phyloP scores from a whole-genome alignment of 495 filamentous ascomycete species.

The Geopyxis carbonaria region DNA sequence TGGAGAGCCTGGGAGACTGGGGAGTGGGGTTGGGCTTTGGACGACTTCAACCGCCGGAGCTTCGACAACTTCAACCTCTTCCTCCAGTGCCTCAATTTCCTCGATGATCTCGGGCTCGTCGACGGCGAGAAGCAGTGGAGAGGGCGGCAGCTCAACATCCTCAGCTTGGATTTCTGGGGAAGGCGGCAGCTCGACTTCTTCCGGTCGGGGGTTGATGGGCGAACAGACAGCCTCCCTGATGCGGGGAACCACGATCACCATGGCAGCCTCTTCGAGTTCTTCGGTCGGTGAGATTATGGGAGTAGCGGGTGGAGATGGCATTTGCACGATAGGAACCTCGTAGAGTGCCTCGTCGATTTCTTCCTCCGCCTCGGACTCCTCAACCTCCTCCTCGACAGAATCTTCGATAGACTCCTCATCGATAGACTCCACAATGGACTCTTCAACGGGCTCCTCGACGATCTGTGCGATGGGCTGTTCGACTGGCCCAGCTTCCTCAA shows the following conservation, averaged over 20 bases:
- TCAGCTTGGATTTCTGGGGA: background rate
- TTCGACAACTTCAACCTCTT: background rate
- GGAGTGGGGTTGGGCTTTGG: background rate
- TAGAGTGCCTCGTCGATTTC: too few species aligned
- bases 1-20: background rate
- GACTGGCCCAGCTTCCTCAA: background rate
- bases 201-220: background rate
- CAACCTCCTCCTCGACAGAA: background rate
- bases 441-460: background rate
- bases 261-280: background rate
- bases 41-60: background rate
- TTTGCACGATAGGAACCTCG: too few species aligned
- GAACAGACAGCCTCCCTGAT: background rate
- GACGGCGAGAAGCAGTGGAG: background rate
- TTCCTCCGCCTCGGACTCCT: constrained; percentile 1
- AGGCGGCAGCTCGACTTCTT: background rate
- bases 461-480: background rate
- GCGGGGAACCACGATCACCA: too few species aligned
- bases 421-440: background rate
- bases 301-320: too few species aligned
- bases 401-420: too few species aligned
- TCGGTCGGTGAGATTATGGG: constrained; percentile 1
- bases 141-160: background rate
- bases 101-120: constrained; percentile 2
- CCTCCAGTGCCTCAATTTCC: background rate